Base-by-base conservation (phyloP, 768 basidiomycete species). In the Mycena belliarum region DNA sequence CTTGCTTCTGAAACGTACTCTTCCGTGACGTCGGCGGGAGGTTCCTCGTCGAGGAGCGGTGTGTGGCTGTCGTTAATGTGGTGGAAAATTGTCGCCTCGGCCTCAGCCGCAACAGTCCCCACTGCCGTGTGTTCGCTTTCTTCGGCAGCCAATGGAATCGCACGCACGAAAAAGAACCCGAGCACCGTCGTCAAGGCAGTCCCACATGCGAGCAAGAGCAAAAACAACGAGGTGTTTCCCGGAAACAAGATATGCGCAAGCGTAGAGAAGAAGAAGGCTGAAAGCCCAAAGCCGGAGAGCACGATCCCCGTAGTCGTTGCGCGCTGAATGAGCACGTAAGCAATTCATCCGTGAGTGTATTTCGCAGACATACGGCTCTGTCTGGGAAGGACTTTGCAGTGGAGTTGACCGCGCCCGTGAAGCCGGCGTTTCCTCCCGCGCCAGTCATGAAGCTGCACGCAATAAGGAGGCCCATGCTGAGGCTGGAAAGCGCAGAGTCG, bases 271-370 rank as follows among this genome's bases (percentile, higher is more conserved):
- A 91, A 77, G 76, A 77, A 70, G 0, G 95, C 95, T 0, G 92
- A 94, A 16, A 98, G 82, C 0, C 95, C 94, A 61, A 92, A 94
- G 29, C 92, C 94, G 0, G 92, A 91, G 20, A 94, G 72, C 32
- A 95, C 93, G 10, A 93, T 69, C 2, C 88, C 88, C 0, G 89
- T 91, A 10, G 85, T 82, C 0, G 85, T 85, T 12, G 87, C 93
- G 20, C 93, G 80, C 88, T 92, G 44, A 6, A n/a, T 41, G 4
- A 38, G 40, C 20, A 53, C 24, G 21, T 49, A 15, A 53, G 24
- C 20, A 51, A 15, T 42, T 8, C 23, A 23, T 41, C 10, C 18
- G 26, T 15, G n/a, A 49, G 29, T 24, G 14, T 52, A 16, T 21
- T 41, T 20, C 49, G 40, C 10, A 74, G 41, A 54, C 58, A 56